phyloP scores from a whole-genome alignment of 1,284 basidiomycete species.

The Farysia itapuensis region DNA sequence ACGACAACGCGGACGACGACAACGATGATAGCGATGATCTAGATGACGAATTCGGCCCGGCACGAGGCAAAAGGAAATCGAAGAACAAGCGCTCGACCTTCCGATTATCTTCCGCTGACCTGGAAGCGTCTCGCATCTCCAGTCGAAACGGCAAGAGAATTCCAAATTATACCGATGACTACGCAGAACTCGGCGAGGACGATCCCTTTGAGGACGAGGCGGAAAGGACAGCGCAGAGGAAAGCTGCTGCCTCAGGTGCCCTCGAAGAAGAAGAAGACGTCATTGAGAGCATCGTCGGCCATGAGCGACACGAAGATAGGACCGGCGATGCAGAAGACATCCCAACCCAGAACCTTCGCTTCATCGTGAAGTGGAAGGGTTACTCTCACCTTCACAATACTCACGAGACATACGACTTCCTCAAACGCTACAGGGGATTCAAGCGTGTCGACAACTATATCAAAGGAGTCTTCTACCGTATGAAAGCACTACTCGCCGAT shows the following conservation, averaged over 20 bases:
- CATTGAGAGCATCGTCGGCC: conserved; percentile 62
- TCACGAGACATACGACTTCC: conserved; percentile 91
- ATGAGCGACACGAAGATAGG: conserved; percentile 57
- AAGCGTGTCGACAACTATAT: conserved; percentile 99
- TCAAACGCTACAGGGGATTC: conserved; percentile 81
- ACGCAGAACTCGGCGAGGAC: conserved; percentile 50
- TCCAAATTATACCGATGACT: conserved; percentile 60
- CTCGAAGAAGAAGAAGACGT: conserved; percentile 58
- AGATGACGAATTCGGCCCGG: conserved; percentile 57
- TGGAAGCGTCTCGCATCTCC: conserved; percentile 47
- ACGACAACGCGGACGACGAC: conserved; percentile 61
- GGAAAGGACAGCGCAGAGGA: conserved; percentile 27
- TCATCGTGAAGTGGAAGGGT: conserved; percentile 62
- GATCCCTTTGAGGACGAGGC: conserved; percentile 56
- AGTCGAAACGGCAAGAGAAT: conserved; percentile 48
- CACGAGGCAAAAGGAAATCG: conserved; percentile 14
- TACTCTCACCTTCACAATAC: conserved; percentile 72
- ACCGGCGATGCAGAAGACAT: conserved; percentile 59
- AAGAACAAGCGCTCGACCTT: conserved; percentile 15
- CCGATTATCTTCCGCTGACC: conserved; percentile 27
- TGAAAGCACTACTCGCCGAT: conserved; percentile 71
- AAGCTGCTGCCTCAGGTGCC: conserved; percentile 13
- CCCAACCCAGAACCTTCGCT: conserved; percentile 60
- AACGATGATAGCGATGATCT: conserved; percentile 81
- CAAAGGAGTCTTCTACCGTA: conserved; percentile 72